A percentile compares a stretch with the other conserved stretches of the same genome.
These are phyloP conservation scores for Candida sanyiensis DNA, from an alignment of 805 yeast genomes.

Conservation along the genomic window DNA sequence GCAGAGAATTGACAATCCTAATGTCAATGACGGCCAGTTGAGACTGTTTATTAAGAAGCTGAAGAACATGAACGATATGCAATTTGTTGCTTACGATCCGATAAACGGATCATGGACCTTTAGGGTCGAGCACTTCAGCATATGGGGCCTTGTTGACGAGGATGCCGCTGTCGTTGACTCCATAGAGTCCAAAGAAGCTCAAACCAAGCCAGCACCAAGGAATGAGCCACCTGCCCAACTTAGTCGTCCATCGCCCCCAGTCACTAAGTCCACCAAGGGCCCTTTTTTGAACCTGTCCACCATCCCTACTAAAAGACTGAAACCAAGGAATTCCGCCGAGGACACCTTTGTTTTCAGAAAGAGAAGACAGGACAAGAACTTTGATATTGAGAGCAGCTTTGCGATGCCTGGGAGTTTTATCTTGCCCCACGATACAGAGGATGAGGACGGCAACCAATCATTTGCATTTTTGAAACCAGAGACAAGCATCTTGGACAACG, in stretches of 20 bases:
- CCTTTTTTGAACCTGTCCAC: not conserved
- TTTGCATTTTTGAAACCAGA: constrained; percentile 7
- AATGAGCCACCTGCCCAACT: constrained; percentile 7
- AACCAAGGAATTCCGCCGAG: constrained; percentile 19
- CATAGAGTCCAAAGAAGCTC: constrained; percentile 14
- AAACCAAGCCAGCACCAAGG: constrained; percentile 20
- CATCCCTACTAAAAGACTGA: constrained; percentile 8
- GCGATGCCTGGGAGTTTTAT: constrained; percentile 27
- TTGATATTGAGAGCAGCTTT: constrained; percentile 19
- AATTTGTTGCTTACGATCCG: constrained; percentile 75
- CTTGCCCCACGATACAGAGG: constrained; percentile 10
- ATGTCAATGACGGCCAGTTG: constrained; percentile 34
- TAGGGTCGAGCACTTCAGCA: constrained; percentile 84
- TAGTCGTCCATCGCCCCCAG: constrained; percentile 7
- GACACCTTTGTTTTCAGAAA: constrained; percentile 30
- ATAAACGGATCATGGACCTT: constrained; percentile 72
- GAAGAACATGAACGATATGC: constrained; percentile 59
- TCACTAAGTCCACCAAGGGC: not conserved
- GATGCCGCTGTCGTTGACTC: constrained; percentile 49
- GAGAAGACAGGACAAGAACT: constrained; percentile 22
- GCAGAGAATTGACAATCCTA: constrained; percentile 18
- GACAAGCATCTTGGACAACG: constrained; percentile 1
- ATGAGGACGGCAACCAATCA: constrained; percentile 7
- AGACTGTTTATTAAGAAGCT: constrained; percentile 45
- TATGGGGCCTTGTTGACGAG: constrained; percentile 84